phyloP scores from a whole-genome alignment of 2,329 filamentous ascomycete species.

The Daldinia eschscholtzii region DNA sequence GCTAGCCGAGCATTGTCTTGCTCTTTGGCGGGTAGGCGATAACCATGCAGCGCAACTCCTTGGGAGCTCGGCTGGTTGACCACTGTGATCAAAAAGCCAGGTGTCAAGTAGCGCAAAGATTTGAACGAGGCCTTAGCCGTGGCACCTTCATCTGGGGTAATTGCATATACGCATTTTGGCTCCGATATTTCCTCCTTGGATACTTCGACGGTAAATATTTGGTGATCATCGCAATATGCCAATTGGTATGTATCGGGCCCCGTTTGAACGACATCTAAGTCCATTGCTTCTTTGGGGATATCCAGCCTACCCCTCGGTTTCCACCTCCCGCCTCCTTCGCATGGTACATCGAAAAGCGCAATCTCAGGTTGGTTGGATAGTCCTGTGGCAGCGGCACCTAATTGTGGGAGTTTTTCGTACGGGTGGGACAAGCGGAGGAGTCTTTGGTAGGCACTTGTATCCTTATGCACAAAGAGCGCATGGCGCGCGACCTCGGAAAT shows the following conservation, averaged over 20 bases:
- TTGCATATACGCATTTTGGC: conserved; percentile 68
- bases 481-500: conserved; percentile 66
- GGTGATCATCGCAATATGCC: conserved; percentile 81
- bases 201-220: conserved; percentile 75
- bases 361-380: conserved; percentile 82
- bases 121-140: conserved; percentile 66
- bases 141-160: conserved; percentile 61
- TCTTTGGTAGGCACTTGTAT: conserved; percentile 70
- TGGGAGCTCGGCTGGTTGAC: conserved; percentile 70
- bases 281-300: conserved; percentile 70
- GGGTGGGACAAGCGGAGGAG: conserved; percentile 67
- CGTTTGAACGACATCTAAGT: conserved; percentile 76
- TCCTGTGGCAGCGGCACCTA: conserved; percentile 84
- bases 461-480: conserved; percentile 66
- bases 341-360: conserved; percentile 79
- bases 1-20: conserved; percentile 63
- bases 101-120: conserved; percentile 69
- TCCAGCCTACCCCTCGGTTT: conserved; percentile 64
- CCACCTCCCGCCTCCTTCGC: conserved; percentile 64
- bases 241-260: conserved; percentile 75
- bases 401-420: conserved; percentile 66
- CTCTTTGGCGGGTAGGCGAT: conserved; percentile 62
- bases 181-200: conserved; percentile 59
- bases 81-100: conserved; percentile 68
- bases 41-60: conserved; percentile 68